Conservation (phyloP, 352 stramenopile species). For the Halophytophthora polymorphica region DNA sequence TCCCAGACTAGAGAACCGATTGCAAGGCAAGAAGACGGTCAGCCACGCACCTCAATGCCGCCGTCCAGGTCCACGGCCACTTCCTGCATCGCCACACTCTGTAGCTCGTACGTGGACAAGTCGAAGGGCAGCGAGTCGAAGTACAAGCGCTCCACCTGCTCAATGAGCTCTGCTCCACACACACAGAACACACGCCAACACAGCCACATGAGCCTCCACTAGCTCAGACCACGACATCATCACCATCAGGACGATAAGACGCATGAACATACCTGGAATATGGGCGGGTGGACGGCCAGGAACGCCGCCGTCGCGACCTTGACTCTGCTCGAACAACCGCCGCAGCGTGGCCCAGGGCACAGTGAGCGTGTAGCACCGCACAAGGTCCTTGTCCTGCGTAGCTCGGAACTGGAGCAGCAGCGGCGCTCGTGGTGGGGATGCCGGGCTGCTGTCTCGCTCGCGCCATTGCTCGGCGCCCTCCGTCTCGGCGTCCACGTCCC, state of each 20-base stretch:
- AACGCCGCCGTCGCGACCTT: constrained; percentile 11
- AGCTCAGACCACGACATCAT: constrained; percentile 8
- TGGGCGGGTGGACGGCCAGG: constrained; percentile 4
- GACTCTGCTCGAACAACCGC: constrained; percentile 38
- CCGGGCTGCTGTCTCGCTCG: constrained; percentile 2
- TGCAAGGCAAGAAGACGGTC: not conserved
- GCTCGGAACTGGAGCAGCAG: constrained; percentile 51
- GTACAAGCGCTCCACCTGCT: constrained; percentile 51
- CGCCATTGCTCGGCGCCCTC: constrained; percentile 7
- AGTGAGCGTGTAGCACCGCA: constrained; percentile 60
- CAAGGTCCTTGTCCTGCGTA: constrained; percentile 32
- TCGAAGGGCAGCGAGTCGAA: constrained; percentile 53
- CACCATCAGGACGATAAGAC: not conserved
- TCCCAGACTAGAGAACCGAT: constrained; percentile 1
- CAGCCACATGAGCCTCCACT: not conserved
- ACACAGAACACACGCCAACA: too few relatives aligned
- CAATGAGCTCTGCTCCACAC: constrained; percentile 40
- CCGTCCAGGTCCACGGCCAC: constrained; percentile 36
- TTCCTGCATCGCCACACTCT: constrained; percentile 46
- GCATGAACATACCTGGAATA: constrained; percentile 25
- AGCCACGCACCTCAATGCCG: constrained; percentile 37
- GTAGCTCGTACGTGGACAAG: constrained; percentile 46
- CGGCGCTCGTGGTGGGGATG: constrained; percentile 25
- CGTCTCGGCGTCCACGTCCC: constrained; percentile 1
- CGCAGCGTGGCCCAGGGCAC: constrained; percentile 48